Conservation (phyloP, 2,329 filamentous ascomycete species). For the Dactylellina cionopaga region DNA sequence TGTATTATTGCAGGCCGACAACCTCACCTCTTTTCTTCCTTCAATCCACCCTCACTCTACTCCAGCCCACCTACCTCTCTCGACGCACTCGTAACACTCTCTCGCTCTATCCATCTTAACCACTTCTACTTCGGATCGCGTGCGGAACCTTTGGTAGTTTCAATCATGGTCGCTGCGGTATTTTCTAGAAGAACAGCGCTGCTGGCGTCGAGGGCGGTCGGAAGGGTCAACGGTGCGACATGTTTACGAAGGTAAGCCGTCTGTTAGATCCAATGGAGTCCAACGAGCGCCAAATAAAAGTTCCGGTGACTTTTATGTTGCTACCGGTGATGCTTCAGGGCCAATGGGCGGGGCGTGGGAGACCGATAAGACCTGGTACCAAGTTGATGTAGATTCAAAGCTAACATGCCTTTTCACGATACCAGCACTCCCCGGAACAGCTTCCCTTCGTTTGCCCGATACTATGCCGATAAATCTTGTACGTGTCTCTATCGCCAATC, state of each 20-base stretch:
- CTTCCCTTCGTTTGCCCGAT: slow-evolving; percentile 45
- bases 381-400: not conserved
- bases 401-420: slow-evolving; percentile 17
- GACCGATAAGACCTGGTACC: not conserved
- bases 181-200: slow-evolving; percentile 47
- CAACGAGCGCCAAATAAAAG: not conserved
- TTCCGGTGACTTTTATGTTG: not conserved
- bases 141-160: not conserved
- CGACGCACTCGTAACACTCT: not conserved
- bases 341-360: not conserved
- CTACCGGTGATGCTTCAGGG: not conserved
- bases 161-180: slow-evolving; percentile 48
- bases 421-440: slow-evolving; percentile 24
- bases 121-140: not conserved
- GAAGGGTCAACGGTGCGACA: slow-evolving; percentile 29
- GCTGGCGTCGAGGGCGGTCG: slow-evolving; percentile 39
- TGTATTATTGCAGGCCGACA: no score
- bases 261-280: not conserved
- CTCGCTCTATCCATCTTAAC: not conserved
- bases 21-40: not conserved
- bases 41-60: not conserved
- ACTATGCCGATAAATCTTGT: slow-evolving; percentile 52
- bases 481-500: not conserved
- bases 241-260: slow-evolving; percentile 35
- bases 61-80: not conserved